These are phyloP conservation scores for Eragrostis nindensis DNA, from an alignment of 176 grass and related monocot genomes.

Conservation along the genomic window DNA sequence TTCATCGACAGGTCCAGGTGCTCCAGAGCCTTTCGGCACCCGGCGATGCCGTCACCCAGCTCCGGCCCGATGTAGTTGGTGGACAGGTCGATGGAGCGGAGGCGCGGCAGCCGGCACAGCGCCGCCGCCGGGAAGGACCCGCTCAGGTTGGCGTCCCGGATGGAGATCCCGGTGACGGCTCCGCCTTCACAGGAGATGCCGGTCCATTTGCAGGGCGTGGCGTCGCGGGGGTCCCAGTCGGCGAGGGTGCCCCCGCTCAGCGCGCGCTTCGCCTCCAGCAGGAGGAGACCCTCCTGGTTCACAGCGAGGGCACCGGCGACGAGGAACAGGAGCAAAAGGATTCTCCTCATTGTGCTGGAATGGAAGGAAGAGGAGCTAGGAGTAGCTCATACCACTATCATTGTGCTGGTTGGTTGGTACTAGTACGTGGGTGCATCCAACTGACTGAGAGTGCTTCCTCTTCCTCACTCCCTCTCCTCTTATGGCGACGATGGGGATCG, in stretches of 20 bases:
- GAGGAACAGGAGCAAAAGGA: not conserved
- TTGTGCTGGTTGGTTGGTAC: too few relatives aligned
- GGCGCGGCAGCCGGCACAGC: slow-evolving; percentile 64
- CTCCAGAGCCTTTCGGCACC: slow-evolving; percentile 35
- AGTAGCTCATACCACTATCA: too few relatives aligned
- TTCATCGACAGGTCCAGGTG: slow-evolving; percentile 73
- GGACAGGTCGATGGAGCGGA: slow-evolving; percentile 53
- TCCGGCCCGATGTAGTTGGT: slow-evolving; percentile 74
- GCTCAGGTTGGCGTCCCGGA: slow-evolving; percentile 30
- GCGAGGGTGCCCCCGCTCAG: slow-evolving; percentile 41
- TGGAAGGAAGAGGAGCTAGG: too few relatives aligned
- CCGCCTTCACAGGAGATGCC: slow-evolving; percentile 50
- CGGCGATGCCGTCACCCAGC: slow-evolving; percentile 34
- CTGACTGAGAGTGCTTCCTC: too few relatives aligned
- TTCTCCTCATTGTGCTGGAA: too few relatives aligned
- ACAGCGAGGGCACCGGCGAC: slow-evolving; percentile 3
- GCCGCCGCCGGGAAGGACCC: slow-evolving; percentile 75
- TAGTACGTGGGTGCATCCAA: too few relatives aligned
- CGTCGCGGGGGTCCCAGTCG: slow-evolving; percentile 53
- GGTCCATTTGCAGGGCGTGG: slow-evolving; percentile 73
- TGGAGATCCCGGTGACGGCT: slow-evolving; percentile 43
- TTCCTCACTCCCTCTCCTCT: too few relatives aligned
- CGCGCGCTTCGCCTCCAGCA: slow-evolving; percentile 66
- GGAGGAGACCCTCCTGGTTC: slow-evolving; percentile 60
- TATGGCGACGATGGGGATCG: too few relatives aligned